Evolutionary conservation across 345 rosid species (phyloP), one percentile per base, ranked within the genome.

Genomic region (Orychophragmus violaceus): DNA sequence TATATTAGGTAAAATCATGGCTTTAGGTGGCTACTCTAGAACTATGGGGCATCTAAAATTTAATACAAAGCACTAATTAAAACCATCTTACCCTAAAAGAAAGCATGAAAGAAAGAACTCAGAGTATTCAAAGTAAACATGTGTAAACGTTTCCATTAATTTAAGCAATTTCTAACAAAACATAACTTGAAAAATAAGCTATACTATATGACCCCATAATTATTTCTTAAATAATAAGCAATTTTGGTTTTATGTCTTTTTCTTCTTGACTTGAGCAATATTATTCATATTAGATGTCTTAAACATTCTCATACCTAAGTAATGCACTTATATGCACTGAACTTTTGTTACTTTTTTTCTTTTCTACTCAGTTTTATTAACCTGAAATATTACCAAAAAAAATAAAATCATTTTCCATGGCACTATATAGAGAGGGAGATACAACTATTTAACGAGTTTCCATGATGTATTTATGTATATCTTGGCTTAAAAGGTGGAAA

Each of bases 181-280:
- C 35, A 59, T 66, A 25, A 44, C 56, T 52, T 64, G 5, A 58
- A 28, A 2, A 50, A 39, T 28, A 65, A 58, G 58, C 5, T 27
- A 50, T 53, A 18, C 18, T 51, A 51, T n/a, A 16, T 11, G 58
- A 55, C 70, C 42, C 19, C 57, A 44, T 73, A 73, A 66, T 58
- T 52, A 66, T 32, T 42, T 33, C 72, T 74, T 67, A 6, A 66
- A 53, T 18, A 18, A 6, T 44, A 61, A 60, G 77, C 69, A 67
- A 74, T 33, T 66, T 25, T 4, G 62, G 49, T 51, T 72, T 41
- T 42, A 3, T 60, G 73, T 67, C 77, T 19, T 53, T 66, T 52
- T 74, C 73, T 60, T 67, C 46, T 54, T 52, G 19, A 50, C 4
- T 12, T 53, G 42, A 66, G 50, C 62, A 53, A 53, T 60, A 52